Percentiles rank a stretch among this genome's conserved stretches.
Conservation (phyloP, 805 yeast genomes). For the Candida coquimbonensis region DNA sequence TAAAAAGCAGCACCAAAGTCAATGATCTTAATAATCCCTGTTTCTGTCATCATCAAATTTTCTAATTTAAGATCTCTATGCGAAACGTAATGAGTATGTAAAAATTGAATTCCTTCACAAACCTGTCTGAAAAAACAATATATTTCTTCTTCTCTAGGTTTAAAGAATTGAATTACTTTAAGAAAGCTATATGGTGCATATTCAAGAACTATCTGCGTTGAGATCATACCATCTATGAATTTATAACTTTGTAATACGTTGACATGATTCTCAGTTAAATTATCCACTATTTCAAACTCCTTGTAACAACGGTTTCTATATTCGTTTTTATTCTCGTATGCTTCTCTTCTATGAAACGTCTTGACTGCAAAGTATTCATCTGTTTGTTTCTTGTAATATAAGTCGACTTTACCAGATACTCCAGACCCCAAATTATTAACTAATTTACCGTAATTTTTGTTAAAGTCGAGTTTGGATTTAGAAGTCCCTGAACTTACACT, state of each 20-base stretch:
- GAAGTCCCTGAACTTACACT: conserved; percentile 1
- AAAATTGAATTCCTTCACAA: conserved; percentile 60
- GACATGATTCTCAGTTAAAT: conserved; percentile 48
- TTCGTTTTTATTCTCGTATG: conserved; percentile 53
- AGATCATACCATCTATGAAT: conserved; percentile 52
- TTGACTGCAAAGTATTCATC: conserved; percentile 35
- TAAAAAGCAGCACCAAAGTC: conserved; percentile 90
- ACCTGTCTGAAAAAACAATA: conserved; percentile 79
- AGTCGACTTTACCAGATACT: conserved; percentile 30
- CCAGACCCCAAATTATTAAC: conserved; percentile 24
- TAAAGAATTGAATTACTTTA: conserved; percentile 78
- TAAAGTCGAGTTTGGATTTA: neutral
- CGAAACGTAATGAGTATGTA: conserved; percentile 74
- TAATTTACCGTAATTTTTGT: conserved; percentile 14
- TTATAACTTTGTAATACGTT: conserved; percentile 73
- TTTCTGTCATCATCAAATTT: conserved; percentile 70
- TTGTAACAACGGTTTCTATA: conserved; percentile 66
- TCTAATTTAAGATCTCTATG: conserved; percentile 91
- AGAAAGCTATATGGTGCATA: conserved; percentile 84
- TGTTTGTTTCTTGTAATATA: conserved; percentile 16
- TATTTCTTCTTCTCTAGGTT: conserved; percentile 57
- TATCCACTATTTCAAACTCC: conserved; percentile 72
- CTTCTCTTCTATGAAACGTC: conserved; percentile 33
- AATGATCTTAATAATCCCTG: conserved; percentile 75
- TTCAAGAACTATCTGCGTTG: conserved; percentile 74